These are phyloP conservation scores for Tetrahymena thermophila DNA, from an alignment of 73 alveolate genomes.

Conservation along the genomic window DNA sequence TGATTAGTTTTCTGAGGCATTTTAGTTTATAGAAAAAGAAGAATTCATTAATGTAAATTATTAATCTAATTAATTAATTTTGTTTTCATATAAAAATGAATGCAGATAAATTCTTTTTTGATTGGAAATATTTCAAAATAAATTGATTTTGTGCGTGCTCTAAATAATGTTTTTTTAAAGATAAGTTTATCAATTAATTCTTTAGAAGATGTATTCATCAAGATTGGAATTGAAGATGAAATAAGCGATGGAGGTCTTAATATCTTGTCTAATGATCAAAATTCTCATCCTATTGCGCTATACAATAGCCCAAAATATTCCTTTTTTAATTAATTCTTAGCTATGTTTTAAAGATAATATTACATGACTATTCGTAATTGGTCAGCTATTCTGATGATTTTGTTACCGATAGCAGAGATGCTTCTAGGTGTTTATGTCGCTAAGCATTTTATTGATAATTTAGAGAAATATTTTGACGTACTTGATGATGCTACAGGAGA, in stretches of 20 bases:
- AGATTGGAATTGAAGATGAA: constrained; percentile 42
- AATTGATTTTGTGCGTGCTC: too few relatives aligned
- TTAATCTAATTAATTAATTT: neutral
- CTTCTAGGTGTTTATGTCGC: constrained; percentile 5
- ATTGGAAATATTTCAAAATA: too few relatives aligned
- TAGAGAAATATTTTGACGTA: neutral
- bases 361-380: constrained; percentile 30
- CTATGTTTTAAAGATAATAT: constrained; percentile 18
- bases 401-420: constrained; percentile 11
- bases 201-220: constrained; percentile 37
- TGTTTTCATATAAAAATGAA: neutral
- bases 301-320: constrained; percentile 18
- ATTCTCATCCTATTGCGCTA: constrained; percentile 1
- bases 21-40: neutral
- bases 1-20: neutral
- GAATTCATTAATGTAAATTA: neutral
- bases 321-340: neutral
- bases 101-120: neutral
- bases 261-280: constrained; percentile 7
- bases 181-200: constrained; percentile 24
- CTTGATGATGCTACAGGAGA: constrained; percentile 22
- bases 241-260: neutral
- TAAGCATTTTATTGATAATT: neutral
- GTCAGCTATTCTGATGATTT: constrained; percentile 7
- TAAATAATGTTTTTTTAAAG: neutral